phyloP scores from a whole-genome alignment of 2,329 filamentous ascomycete species.

The Celoporthe dispersa region DNA sequence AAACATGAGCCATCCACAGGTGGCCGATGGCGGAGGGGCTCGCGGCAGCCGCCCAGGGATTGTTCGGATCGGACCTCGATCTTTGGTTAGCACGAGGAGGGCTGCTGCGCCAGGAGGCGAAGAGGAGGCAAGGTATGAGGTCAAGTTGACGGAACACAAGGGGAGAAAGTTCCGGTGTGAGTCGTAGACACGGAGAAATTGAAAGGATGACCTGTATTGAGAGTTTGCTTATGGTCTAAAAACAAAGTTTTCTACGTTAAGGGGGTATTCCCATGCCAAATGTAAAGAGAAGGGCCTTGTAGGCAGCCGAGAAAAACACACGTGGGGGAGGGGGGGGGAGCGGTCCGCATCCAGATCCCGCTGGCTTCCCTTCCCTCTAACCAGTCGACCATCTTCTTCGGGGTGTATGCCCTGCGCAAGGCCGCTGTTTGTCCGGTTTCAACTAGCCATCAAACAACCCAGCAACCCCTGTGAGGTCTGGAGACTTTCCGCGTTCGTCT shows the following conservation, averaged over 20 bases:
- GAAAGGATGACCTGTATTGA: background rate
- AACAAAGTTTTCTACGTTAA: slow-evolving; percentile 5
- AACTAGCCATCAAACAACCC: slow-evolving; percentile 48
- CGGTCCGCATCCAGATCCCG: background rate
- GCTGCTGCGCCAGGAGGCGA: background rate
- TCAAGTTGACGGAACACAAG: background rate
- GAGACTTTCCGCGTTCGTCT: slow-evolving; percentile 39
- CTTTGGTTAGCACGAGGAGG: background rate
- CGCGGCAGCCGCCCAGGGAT: background rate
- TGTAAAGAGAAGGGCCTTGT: background rate
- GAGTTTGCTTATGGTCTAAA: slow-evolving; percentile 1
- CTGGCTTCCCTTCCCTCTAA: background rate
- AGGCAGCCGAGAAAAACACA: slow-evolving; percentile 5
- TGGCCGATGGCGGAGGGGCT: background rate
- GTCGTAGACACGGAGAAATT: background rate
- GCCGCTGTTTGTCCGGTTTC: background rate
- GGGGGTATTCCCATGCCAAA: slow-evolving; percentile 4
- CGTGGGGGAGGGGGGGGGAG: too few relatives aligned
- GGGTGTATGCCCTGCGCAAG: background rate
- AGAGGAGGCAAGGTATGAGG: background rate
- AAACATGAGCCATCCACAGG: background rate
- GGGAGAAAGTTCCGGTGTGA: background rate
- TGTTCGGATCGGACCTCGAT: background rate
- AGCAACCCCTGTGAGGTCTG: slow-evolving; percentile 61
- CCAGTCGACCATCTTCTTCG: background rate